Evolutionary conservation across 2,329 filamentous ascomycete species (phyloP).

Genomic region (Fusarium oligoseptatum): DNA sequence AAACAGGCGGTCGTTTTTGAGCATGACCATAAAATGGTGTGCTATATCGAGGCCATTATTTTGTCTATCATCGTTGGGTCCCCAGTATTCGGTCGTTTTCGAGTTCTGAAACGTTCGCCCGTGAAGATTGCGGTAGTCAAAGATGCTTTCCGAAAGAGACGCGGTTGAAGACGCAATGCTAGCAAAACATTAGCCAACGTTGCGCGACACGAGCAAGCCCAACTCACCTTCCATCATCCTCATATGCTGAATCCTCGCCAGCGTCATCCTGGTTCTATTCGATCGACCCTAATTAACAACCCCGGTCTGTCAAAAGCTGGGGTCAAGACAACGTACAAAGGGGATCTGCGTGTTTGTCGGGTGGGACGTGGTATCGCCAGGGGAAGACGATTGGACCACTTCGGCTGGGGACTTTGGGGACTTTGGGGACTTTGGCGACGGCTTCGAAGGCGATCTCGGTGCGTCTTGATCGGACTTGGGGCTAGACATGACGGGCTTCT

Average conservation of each 20-base stretch:
- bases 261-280: conserved; percentile 27
- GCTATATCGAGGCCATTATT: conserved; percentile 44
- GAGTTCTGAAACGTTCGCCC: conserved; percentile 50
- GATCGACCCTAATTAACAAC: not conserved
- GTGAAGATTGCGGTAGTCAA: conserved; percentile 50
- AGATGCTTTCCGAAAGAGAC: conserved; percentile 51
- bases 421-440: not conserved
- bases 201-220: not conserved
- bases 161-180: conserved; percentile 47
- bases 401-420: not conserved
- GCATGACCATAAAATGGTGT: conserved; percentile 44
- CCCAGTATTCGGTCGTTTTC: conserved; percentile 47
- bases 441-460: not conserved
- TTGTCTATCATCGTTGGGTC: conserved; percentile 46
- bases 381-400: not conserved
- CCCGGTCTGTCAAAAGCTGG: not conserved
- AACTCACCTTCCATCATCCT: not conserved
- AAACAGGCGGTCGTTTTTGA: conserved; percentile 33
- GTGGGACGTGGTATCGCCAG: not conserved
- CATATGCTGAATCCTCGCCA: not conserved
- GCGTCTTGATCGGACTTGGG: conserved; percentile 5
- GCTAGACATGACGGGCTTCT: not conserved
- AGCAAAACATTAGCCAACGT: not conserved
- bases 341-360: conserved; percentile 34
- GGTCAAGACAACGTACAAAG: conserved; percentile 12